Evolutionary conservation across 2,329 filamentous ascomycete genomes (phyloP).

Genomic region (Pseudovirgaria hyperparasitica): DNA sequence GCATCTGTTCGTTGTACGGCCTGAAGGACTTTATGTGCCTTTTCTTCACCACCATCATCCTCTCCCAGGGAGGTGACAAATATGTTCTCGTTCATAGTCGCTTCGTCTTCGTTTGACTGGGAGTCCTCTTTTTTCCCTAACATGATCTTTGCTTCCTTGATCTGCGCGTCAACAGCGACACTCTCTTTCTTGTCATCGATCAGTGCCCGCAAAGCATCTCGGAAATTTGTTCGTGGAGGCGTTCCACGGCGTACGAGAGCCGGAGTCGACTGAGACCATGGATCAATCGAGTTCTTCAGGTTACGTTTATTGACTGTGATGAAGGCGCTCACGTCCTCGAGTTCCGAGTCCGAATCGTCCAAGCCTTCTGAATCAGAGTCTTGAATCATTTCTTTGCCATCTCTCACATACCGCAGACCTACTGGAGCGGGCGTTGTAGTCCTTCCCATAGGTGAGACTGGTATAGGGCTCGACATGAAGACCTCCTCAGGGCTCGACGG

Average conservation of each 20-base stretch:
- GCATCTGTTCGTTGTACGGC: slow-evolving; percentile 51
- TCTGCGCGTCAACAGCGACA: slow-evolving; percentile 11
- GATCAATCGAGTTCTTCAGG: too few species aligned
- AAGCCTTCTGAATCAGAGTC: slow-evolving; percentile 44
- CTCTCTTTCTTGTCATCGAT: slow-evolving; percentile 12
- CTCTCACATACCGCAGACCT: slow-evolving; percentile 42
- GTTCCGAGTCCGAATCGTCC: slow-evolving; percentile 36
- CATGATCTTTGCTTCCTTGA: slow-evolving; percentile 14
- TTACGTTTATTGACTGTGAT: too few species aligned
- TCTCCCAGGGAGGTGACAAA: slow-evolving; percentile 36
- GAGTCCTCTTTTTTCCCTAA: slow-evolving; percentile 12
- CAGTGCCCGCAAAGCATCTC: too few species aligned
- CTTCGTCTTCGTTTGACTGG: too few species aligned
- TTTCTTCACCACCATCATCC: slow-evolving; percentile 61
- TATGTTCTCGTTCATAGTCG: slow-evolving; percentile 12
- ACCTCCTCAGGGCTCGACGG: slow-evolving; percentile 1
- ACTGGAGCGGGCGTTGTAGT: slow-evolving; percentile 22
- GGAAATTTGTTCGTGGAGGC: too few species aligned
- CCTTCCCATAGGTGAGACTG: slow-evolving; percentile 15
- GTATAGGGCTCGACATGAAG: slow-evolving; percentile 11
- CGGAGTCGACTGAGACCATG: too few species aligned
- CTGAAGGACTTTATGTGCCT: slow-evolving; percentile 36
- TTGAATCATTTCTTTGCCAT: slow-evolving; percentile 38
- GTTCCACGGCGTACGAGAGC: too few species aligned
- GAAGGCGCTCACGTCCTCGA: too few species aligned